These are phyloP conservation scores for Phytopythium sindhum DNA, from an alignment of 352 stramenopile species.

Conservation along the genomic window DNA sequence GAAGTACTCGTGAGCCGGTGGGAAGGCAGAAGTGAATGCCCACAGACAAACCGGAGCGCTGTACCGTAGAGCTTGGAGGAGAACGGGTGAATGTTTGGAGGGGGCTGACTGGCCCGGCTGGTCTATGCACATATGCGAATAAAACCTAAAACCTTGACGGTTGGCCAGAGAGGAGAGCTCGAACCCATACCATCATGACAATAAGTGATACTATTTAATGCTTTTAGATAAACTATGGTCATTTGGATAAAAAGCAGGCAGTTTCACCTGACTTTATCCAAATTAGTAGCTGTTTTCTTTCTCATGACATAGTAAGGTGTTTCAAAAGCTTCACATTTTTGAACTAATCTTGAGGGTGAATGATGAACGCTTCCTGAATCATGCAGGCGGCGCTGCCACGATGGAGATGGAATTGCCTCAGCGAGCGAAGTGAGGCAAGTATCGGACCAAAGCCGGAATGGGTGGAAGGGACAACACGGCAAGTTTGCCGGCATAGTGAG, in stretches of 20 bases:
- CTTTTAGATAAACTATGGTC: not conserved
- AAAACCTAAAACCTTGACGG: slow-evolving; percentile 1
- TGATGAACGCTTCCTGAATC: too few relatives aligned
- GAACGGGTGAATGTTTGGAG: not conserved
- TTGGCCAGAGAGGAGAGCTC: not conserved
- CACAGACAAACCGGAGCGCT: not conserved
- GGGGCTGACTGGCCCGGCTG: not conserved
- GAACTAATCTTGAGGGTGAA: too few relatives aligned
- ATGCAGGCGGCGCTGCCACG: not conserved
- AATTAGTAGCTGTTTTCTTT: not conserved
- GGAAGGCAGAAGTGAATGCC: not conserved
- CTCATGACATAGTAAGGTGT: not conserved
- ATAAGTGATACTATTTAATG: not conserved
- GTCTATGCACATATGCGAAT: not conserved
- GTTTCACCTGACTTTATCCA: not conserved
- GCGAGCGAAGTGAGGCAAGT: not conserved
- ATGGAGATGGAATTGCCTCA: not conserved
- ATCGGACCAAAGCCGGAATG: not conserved
- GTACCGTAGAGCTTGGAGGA: not conserved
- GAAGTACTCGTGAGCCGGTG: not conserved
- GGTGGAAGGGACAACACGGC: slow-evolving; percentile 4
- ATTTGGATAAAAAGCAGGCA: not conserved
- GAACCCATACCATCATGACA: not conserved
- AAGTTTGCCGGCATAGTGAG: not conserved
- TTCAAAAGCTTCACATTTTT: not conserved